Evolutionary conservation across 1,284 basidiomycete genomes (phyloP).

Genomic region (Lignosus rhinocerotis): DNA sequence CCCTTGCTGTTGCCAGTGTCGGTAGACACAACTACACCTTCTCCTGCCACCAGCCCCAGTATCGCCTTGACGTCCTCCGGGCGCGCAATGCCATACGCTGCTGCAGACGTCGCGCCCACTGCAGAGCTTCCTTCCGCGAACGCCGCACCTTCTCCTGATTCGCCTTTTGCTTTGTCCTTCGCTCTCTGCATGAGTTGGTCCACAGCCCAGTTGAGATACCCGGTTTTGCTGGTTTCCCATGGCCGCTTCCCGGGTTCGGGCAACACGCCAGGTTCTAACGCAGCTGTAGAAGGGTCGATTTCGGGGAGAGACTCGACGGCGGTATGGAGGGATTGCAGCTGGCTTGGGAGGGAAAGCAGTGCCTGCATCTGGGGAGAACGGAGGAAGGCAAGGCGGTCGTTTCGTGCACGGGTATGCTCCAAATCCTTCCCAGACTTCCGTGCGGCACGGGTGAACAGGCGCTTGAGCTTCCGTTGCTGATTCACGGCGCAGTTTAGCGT

Average conservation of each 20-base stretch:
- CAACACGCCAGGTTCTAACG: slow-evolving; percentile 38
- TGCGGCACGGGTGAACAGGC: slow-evolving; percentile 48
- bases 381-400: slow-evolving; percentile 49
- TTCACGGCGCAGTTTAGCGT: background rate
- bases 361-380: slow-evolving; percentile 34
- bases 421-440: slow-evolving; percentile 47
- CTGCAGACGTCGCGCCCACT: slow-evolving; percentile 27
- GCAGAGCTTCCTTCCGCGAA: slow-evolving; percentile 29
- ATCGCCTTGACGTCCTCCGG: slow-evolving; percentile 32
- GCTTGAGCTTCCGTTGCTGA: slow-evolving; percentile 66
- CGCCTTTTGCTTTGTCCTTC: slow-evolving; percentile 39
- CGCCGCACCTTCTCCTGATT: slow-evolving; percentile 10
- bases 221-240: slow-evolving; percentile 68
- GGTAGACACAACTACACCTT: background rate
- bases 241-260: slow-evolving; percentile 64
- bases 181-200: slow-evolving; percentile 51
- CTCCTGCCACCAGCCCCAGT: slow-evolving; percentile 16
- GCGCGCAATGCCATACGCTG: slow-evolving; percentile 26
- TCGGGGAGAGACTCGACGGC: slow-evolving; percentile 51
- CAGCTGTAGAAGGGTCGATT: slow-evolving; percentile 44
- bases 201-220: slow-evolving; percentile 70
- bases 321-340: slow-evolving; percentile 42
- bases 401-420: slow-evolving; percentile 43
- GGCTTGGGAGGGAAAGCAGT: slow-evolving; percentile 26
- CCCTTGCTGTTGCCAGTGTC: background rate